Base-by-base conservation (phyloP, 2,329 filamentous ascomycete species). In the Diaporthe aspalathi region DNA sequence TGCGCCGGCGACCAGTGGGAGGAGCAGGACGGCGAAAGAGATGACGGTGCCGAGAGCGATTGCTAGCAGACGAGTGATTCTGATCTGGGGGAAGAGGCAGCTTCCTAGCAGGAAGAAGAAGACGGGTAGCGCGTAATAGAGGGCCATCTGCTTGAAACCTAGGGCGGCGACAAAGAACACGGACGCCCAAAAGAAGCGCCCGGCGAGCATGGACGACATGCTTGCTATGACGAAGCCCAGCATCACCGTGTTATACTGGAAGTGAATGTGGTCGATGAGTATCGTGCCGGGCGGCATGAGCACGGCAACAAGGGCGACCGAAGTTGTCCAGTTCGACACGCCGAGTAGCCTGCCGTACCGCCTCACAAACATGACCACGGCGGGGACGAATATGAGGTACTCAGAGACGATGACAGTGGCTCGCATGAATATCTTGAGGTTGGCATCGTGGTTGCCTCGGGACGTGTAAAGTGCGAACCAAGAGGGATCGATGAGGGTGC, bases 231-330 rank as follows among this genome's bases (percentile, higher is more conserved):
- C 90, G 60, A 98, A 89, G 2, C 97, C 96, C 20, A 99, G 90
- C 96, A 99, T 99, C 65, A 99, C 95, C 0, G 95, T 97, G 80
- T 99, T 99, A 83, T 98, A 99, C 83, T 99, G 96, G 80, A 99
- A 99, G 79, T 92, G 96, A 8, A 95, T 93, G 79, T 99, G 95
- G 79, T 99, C 96, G 76, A 99, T 93, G 35, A 99, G 89, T 47
- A 98, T 94, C 0, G 91, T 94, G 4, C 91, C 91, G 1, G 96
- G 96, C 79, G 98, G 96, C 90, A 99, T 92, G 35, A 99, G 86
- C 72, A 99, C 92, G 1, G 95, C 96, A 16, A 93, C 92, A 32
- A 99, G 88, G 0, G 96, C 94, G 74, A 98, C 90, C 11, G 93
- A 93, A 67, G 91, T 88, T 60, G 94, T 93, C 93, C 94, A 98